A percentile compares a stretch with the other conserved stretches of the same genome.
phyloP scores from a whole-genome alignment of 371 early-diverging fungal genomes.

The Mortierella sp. region DNA sequence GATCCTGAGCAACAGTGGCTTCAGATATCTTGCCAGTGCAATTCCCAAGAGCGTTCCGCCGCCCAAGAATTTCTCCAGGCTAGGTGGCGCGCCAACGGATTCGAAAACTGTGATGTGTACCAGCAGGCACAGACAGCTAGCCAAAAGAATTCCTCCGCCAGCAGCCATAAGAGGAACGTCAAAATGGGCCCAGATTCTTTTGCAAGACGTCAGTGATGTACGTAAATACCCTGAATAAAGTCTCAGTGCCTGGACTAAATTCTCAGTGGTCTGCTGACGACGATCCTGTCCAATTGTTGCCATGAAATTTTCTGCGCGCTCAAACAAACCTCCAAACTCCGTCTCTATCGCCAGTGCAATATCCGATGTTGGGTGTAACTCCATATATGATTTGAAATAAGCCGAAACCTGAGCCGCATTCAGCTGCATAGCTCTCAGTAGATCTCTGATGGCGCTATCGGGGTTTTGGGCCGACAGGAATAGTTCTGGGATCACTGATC shows the following conservation, averaged over 20 bases:
- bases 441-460: constrained; percentile 46
- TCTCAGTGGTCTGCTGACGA: constrained; percentile 7
- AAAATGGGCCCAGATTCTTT: constrained; percentile 94
- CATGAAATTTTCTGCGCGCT: constrained; percentile 50
- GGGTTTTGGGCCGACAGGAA: constrained; percentile 45
- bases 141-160: constrained; percentile 67
- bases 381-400: constrained; percentile 72
- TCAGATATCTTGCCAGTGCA: constrained; percentile 26
- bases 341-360: constrained; percentile 41
- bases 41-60: constrained; percentile 52
- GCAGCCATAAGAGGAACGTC: constrained; percentile 75
- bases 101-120: constrained; percentile 36
- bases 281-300: constrained; percentile 28
- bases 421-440: constrained; percentile 72
- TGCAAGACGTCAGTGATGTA: constrained; percentile 75
- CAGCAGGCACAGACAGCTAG: constrained; percentile 42
- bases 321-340: constrained; percentile 53
- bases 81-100: constrained; percentile 33
- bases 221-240: constrained; percentile 76
- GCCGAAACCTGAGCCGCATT: constrained; percentile 86
- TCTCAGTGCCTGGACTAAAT: constrained; percentile 56
- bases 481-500: constrained; percentile 83
- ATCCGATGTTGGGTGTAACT: constrained; percentile 53
- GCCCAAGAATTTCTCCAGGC: constrained; percentile 40
- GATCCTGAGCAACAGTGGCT: constrained; percentile 23